Percentiles rank a stretch among this genome's conserved stretches.
These are phyloP conservation scores for Diplocarpon mali DNA, from an alignment of 2,329 filamentous ascomycete genomes.

Conservation along the genomic window DNA sequence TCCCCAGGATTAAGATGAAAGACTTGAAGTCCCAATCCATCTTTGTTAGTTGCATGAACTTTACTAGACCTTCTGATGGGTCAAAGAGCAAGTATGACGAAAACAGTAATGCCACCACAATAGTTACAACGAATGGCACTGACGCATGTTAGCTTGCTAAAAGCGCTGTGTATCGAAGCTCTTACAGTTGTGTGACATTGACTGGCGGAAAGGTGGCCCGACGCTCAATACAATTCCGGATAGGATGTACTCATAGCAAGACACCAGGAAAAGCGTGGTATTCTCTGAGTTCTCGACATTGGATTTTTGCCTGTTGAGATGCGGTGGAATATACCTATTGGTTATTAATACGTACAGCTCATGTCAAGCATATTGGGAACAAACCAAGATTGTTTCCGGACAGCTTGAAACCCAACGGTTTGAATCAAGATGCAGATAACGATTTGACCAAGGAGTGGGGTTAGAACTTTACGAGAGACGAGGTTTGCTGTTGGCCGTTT, in stretches of 20 bases:
- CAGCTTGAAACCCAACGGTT: slow-evolving; percentile 58
- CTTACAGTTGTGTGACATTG: slow-evolving; percentile 68
- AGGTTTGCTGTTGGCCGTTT: slow-evolving; percentile 89
- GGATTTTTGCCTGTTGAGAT: slow-evolving; percentile 64
- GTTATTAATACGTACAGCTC: neutral
- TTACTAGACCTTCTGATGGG: slow-evolving; percentile 56
- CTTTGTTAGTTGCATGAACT: slow-evolving; percentile 76
- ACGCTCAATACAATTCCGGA: slow-evolving; percentile 82
- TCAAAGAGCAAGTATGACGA: slow-evolving; percentile 71
- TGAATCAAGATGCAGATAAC: slow-evolving; percentile 69
- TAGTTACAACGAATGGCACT: slow-evolving; percentile 78
- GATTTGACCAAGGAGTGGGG: slow-evolving; percentile 83
- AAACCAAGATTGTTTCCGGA: slow-evolving; percentile 71
- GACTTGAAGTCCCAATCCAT: slow-evolving; percentile 63
- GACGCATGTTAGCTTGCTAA: neutral
- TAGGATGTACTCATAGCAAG: slow-evolving; percentile 90
- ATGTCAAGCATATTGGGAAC: slow-evolving; percentile 9
- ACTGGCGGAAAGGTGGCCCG: slow-evolving; percentile 80
- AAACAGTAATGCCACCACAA: slow-evolving; percentile 54
- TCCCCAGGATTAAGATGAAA: slow-evolving; percentile 60
- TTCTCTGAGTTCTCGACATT: slow-evolving; percentile 92
- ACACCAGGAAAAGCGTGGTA: slow-evolving; percentile 78
- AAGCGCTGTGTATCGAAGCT: slow-evolving; percentile 13
- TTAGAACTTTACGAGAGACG: slow-evolving; percentile 84
- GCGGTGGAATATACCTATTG: slow-evolving; percentile 64